A percentile compares a stretch with the other conserved stretches of the same genome.
Conservation (phyloP, 306 rosid species). For the Vigna mungo region DNA sequence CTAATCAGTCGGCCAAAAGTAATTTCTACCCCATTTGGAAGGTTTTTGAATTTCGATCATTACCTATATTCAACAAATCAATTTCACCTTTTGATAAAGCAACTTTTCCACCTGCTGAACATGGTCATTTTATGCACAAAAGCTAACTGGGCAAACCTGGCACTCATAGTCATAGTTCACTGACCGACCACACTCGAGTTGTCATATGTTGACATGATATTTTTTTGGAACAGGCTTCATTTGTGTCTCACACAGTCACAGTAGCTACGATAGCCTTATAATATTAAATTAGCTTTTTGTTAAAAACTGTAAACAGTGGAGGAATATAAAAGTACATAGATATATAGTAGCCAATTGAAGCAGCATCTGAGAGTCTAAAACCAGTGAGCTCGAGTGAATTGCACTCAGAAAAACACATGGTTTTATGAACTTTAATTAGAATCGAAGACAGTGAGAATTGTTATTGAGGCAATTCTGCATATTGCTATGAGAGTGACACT, state of each 20-base stretch:
- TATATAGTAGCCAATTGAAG: conserved; percentile 8
- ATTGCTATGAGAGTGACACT: conserved; percentile 41
- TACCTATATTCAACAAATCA: conserved; percentile 47
- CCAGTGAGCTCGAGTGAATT: conserved; percentile 45
- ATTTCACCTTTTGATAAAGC: conserved; percentile 56
- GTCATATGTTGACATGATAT: conserved; percentile 18
- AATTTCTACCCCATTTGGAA: conserved; percentile 41
- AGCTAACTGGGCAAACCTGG: conserved; percentile 10
- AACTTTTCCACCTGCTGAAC: conserved; percentile 39
- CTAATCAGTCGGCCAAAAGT: conserved; percentile 36
- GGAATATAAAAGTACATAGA: background rate
- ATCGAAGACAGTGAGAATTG: conserved; percentile 52
- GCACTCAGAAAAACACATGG: conserved; percentile 48
- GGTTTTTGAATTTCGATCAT: conserved; percentile 51
- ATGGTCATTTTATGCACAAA: conserved; percentile 41
- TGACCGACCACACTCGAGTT: conserved; percentile 37
- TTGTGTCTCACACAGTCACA: conserved; percentile 20
- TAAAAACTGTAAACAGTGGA: background rate
- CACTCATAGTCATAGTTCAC: conserved; percentile 38
- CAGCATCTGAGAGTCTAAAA: conserved; percentile 7
- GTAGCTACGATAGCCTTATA: background rate
- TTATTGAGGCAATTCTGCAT: conserved; percentile 43
- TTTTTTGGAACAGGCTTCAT: conserved; percentile 11
- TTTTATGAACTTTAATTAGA: conserved; percentile 49
- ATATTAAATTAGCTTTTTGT: background rate